A percentile compares a stretch with the other conserved stretches of the same genome.
Conservation (phyloP, 1,139 yeast species). For the Tardiomyces blankii region DNA sequence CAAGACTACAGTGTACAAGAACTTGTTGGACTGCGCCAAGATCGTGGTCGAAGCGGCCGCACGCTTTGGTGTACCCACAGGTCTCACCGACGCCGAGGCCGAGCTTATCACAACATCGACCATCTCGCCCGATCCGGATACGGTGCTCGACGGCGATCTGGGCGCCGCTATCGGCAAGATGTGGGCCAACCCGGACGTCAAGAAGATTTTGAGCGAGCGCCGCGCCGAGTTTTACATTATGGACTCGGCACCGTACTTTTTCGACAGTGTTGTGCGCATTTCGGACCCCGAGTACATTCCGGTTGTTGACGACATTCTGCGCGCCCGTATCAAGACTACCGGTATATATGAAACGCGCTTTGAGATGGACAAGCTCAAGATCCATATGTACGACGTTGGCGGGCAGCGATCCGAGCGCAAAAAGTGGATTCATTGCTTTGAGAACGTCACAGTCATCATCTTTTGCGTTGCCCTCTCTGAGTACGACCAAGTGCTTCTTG, state of each 20-base stretch:
- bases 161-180: slow-evolving; percentile 24
- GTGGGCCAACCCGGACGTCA: slow-evolving; percentile 53
- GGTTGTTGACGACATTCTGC: slow-evolving; percentile 60
- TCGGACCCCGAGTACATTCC: slow-evolving; percentile 55
- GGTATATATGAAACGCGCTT: slow-evolving; percentile 82
- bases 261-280: slow-evolving; percentile 56
- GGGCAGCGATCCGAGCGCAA: slow-evolving; percentile 91
- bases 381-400: slow-evolving; percentile 87
- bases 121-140: slow-evolving; percentile 22
- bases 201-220: slow-evolving; percentile 43
- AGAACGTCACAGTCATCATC: slow-evolving; percentile 78
- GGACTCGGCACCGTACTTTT: slow-evolving; percentile 80
- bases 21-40: slow-evolving; percentile 52
- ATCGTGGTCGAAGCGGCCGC: slow-evolving; percentile 46
- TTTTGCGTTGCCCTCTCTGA: slow-evolving; percentile 87
- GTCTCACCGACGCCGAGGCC: slow-evolving; percentile 13
- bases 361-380: slow-evolving; percentile 62
- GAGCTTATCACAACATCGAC: slow-evolving; percentile 14
- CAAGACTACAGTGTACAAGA: slow-evolving; percentile 56
- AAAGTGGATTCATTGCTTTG: slow-evolving; percentile 94
- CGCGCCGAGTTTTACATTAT: slow-evolving; percentile 71
- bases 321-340: slow-evolving; percentile 86
- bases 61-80: slow-evolving; percentile 11
- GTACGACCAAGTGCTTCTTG: slow-evolving; percentile 77
- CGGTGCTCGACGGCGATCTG: slow-evolving; percentile 18